phyloP scores from a whole-genome alignment of 805 yeast genomes.

The Teunomyces pallodes region DNA sequence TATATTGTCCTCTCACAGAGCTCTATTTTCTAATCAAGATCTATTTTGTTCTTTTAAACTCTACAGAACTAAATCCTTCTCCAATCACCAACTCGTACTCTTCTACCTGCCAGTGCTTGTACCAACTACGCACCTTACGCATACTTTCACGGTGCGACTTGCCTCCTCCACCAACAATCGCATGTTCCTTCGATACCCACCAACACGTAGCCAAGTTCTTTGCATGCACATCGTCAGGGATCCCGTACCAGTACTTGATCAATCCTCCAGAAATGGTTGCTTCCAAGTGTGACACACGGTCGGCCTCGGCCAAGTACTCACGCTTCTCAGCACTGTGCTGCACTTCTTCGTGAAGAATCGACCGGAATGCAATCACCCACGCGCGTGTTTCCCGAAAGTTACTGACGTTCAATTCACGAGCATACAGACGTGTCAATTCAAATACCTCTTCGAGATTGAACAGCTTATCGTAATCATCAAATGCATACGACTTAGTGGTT shows the following conservation, averaged over 20 bases:
- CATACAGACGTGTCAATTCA: slow-evolving; percentile 12
- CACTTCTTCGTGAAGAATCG: slow-evolving; percentile 25
- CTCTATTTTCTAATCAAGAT: no score
- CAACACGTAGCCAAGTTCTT: slow-evolving; percentile 40
- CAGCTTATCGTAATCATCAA: slow-evolving; percentile 18
- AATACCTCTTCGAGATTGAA: slow-evolving; percentile 28
- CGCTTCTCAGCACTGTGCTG: slow-evolving; percentile 22
- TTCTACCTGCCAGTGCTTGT: slow-evolving; percentile 33
- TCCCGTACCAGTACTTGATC: slow-evolving; percentile 39
- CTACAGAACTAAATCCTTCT: background rate
- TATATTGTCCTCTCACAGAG: no score
- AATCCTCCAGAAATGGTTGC: slow-evolving; percentile 37
- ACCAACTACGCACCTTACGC: slow-evolving; percentile 30
- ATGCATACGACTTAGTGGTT: slow-evolving; percentile 18
- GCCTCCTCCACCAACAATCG: slow-evolving; percentile 34
- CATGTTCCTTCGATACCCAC: slow-evolving; percentile 30
- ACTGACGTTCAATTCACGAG: slow-evolving; percentile 7
- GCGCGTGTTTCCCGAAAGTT: slow-evolving; percentile 14
- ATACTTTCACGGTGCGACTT: slow-evolving; percentile 30
- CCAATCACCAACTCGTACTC: slow-evolving; percentile 22
- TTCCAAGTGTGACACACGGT: slow-evolving; percentile 31
- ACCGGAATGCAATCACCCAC: slow-evolving; percentile 35
- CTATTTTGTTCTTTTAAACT: background rate
- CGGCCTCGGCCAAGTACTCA: slow-evolving; percentile 24
- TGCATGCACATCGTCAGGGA: slow-evolving; percentile 29